Percentiles rank a stretch among this genome's conserved stretches.
These are phyloP conservation scores for Teratosphaeria viscida DNA, from an alignment of 2,329 filamentous ascomycete genomes.

Conservation along the genomic window DNA sequence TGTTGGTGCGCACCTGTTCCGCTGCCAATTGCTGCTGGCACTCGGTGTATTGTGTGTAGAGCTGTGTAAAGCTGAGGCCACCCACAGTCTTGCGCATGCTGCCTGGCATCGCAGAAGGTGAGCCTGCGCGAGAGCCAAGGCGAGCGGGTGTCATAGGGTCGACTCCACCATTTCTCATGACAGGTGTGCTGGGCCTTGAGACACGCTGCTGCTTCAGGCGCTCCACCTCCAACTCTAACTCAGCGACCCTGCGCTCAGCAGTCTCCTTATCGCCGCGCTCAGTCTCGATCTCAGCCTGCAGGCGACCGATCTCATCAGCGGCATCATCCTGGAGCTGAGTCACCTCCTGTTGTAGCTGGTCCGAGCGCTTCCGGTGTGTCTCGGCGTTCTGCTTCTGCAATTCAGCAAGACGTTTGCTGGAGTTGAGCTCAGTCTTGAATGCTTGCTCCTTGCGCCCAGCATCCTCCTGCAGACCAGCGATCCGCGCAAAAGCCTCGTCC, in stretches of 20 bases:
- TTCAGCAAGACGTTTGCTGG: conserved; percentile 68
- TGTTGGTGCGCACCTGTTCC: conserved; percentile 63
- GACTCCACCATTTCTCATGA: conserved; percentile 29
- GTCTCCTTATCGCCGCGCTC: conserved; percentile 50
- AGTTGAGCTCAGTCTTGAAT: conserved; percentile 77
- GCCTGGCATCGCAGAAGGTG: conserved; percentile 34
- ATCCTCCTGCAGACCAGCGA: conserved; percentile 78
- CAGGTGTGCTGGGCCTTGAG: conserved; percentile 40
- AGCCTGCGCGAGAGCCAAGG: conserved; percentile 35
- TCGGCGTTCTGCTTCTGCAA: conserved; percentile 67
- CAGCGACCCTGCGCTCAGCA: conserved; percentile 51
- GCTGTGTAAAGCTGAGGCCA: conserved; percentile 50
- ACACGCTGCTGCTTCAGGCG: conserved; percentile 36
- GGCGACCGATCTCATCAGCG: conserved; percentile 43
- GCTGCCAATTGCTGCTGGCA: conserved; percentile 61
- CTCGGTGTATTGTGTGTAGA: conserved; percentile 52
- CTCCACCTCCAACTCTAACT: conserved; percentile 54
- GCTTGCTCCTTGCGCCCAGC: conserved; percentile 73
- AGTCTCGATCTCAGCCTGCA: conserved; percentile 41
- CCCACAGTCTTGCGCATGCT: conserved; percentile 42
- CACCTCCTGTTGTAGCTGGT: conserved; percentile 55
- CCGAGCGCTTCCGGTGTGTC: conserved; percentile 59
- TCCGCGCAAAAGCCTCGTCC: conserved; percentile 69
- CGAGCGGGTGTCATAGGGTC: conserved; percentile 18
- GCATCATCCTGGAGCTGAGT: conserved; percentile 58